phyloP scores from a whole-genome alignment of 495 filamentous ascomycete species.

The Aspergillus avenaceus region DNA sequence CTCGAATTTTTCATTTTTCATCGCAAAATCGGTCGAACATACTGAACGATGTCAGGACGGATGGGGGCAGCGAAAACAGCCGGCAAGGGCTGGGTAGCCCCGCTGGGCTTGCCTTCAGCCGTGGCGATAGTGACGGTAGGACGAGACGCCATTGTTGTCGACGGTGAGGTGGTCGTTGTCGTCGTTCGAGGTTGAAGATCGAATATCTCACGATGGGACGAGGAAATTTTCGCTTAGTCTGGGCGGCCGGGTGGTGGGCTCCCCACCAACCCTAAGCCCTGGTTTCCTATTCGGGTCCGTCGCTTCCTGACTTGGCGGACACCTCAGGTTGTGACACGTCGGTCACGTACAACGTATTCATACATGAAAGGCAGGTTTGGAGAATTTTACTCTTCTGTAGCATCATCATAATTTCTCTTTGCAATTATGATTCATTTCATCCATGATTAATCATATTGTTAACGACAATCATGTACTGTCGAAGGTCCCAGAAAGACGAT shows the following conservation, averaged over 20 bases:
- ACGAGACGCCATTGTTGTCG: conserved; percentile 80
- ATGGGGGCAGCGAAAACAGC: conserved; percentile 94
- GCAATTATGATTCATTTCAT: no score
- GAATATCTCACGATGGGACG: conserved; percentile 29
- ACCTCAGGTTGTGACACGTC: background rate
- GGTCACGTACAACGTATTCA: background rate
- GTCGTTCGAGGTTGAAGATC: conserved; percentile 45
- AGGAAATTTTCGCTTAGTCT: conserved; percentile 49
- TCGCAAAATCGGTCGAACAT: conserved; percentile 30
- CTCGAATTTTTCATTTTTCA: conserved; percentile 12
- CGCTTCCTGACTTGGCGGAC: conserved; percentile 2
- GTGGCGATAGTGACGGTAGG: conserved; percentile 92
- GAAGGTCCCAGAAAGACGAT: background rate
- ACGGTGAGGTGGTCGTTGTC: conserved; percentile 37
- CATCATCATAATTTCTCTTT: no score
- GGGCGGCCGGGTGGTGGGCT: conserved; percentile 22
- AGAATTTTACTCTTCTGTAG: no score
- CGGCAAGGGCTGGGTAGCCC: conserved; percentile 82
- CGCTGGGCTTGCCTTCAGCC: conserved; percentile 86
- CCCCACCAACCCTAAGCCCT: conserved; percentile 38
- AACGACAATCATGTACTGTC: no score
- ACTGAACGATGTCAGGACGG: conserved; percentile 98
- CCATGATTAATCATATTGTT: no score
- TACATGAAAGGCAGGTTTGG: no score
- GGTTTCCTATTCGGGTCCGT: conserved; percentile 15